Conservation (phyloP, 2,329 filamentous ascomycete species). For the Fusarium sp. region DNA sequence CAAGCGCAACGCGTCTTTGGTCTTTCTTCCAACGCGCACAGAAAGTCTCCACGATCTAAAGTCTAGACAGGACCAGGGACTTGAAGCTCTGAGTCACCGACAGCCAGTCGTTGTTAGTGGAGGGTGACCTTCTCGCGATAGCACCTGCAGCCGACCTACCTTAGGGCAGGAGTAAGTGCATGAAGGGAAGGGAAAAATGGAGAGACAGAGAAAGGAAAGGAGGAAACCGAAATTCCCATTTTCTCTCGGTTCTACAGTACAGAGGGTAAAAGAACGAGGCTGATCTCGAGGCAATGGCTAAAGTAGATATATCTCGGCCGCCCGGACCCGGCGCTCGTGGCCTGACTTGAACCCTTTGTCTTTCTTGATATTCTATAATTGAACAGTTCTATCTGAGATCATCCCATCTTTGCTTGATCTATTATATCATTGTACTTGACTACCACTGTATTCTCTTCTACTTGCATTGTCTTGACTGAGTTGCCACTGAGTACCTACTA, state of each 20-base stretch:
- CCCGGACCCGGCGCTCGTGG: slow-evolving; percentile 35
- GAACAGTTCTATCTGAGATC: slow-evolving; percentile 7
- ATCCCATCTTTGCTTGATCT: slow-evolving; percentile 13
- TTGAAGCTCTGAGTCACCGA: slow-evolving; percentile 43
- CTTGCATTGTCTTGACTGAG: slow-evolving; percentile 25
- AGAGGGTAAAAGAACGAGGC: slow-evolving; percentile 21
- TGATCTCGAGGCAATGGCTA: slow-evolving; percentile 22
- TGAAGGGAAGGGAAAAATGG: slow-evolving; percentile 3
- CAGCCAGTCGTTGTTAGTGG: slow-evolving; percentile 43
- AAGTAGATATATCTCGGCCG: slow-evolving; percentile 46
- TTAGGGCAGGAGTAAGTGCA: slow-evolving; percentile 20
- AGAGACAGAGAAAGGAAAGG: background rate
- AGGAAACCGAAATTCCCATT: slow-evolving; percentile 20
- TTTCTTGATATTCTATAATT: slow-evolving; percentile 21
- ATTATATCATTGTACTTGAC: slow-evolving; percentile 3
- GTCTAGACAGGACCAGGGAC: slow-evolving; percentile 28
- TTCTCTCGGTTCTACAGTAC: background rate
- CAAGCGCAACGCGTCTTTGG: slow-evolving; percentile 41
- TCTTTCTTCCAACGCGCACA: slow-evolving; percentile 38
- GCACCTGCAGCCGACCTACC: slow-evolving; percentile 28
- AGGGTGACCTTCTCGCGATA: slow-evolving; percentile 42
- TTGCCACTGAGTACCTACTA: slow-evolving; percentile 2
- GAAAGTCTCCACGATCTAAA: slow-evolving; percentile 13
- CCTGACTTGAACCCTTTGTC: slow-evolving; percentile 16
- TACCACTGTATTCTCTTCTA: background rate